Percentiles rank a stretch among this genome's conserved stretches.
Evolutionary conservation across 176 grass and related monocot genomes (phyloP).

Genomic region (Areca catechu): DNA sequence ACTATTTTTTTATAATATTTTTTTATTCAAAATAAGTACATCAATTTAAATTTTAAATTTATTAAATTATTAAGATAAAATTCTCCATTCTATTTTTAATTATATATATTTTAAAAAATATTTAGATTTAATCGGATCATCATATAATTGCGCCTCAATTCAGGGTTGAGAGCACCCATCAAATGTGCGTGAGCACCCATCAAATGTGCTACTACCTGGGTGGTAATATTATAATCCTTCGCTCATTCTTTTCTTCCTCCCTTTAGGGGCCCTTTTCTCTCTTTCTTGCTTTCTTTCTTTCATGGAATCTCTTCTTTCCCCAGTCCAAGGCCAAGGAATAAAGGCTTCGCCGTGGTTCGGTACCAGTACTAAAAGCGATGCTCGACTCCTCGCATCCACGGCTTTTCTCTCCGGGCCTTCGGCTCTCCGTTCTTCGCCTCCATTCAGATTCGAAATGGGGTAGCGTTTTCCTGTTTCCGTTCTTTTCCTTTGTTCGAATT

Average conservation of each 20-base stretch:
- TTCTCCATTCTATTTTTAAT: too few species aligned
- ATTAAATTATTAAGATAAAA: too few species aligned
- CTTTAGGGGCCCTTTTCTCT: neutral
- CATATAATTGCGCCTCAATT: too few species aligned
- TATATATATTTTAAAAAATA: too few species aligned
- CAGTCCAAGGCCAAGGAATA: neutral
- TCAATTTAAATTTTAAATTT: too few species aligned
- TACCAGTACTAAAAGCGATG: neutral
- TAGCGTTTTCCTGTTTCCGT: neutral
- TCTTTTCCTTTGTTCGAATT: neutral
- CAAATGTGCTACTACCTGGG: too few species aligned
- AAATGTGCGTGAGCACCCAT: too few species aligned
- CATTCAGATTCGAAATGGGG: constrained; percentile 9
- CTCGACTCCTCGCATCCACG: neutral
- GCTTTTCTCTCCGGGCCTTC: too few species aligned
- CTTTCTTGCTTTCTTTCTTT: neutral
- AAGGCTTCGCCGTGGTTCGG: neutral
- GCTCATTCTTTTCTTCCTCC: neutral
- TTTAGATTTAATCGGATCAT: too few species aligned
- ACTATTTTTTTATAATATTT: too few species aligned
- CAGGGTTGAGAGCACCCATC: too few species aligned
- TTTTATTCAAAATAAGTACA: too few species aligned
- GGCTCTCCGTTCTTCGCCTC: neutral
- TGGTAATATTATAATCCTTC: neutral
- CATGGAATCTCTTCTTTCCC: constrained; percentile 25